phyloP scores from a whole-genome alignment of 495 filamentous ascomycete genomes.

The Lophiotrema nucula region DNA sequence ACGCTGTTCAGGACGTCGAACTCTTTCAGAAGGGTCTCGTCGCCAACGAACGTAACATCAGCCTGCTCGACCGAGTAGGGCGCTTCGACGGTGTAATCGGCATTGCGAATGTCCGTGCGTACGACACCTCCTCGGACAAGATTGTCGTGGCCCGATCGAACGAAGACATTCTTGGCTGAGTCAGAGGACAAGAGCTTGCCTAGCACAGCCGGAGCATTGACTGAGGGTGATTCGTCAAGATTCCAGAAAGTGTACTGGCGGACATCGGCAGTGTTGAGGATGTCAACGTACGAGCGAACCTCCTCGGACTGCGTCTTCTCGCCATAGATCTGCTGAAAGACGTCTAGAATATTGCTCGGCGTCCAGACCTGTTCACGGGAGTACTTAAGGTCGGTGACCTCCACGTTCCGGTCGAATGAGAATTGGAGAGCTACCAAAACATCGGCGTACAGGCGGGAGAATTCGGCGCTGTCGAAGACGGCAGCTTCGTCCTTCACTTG shows the following conservation, averaged over 20 bases:
- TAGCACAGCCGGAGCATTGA: constrained; percentile 62
- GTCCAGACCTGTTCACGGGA: constrained; percentile 76
- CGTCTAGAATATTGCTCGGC: constrained; percentile 68
- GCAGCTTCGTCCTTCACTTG: constrained; percentile 58
- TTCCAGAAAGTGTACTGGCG: constrained; percentile 96
- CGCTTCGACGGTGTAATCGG: constrained; percentile 76
- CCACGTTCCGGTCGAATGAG: constrained; percentile 62
- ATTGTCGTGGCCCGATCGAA: constrained; percentile 77
- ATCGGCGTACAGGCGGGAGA: constrained; percentile 84
- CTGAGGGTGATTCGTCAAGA: constrained; percentile 68
- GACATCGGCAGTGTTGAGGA: constrained; percentile 46
- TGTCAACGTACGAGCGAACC: constrained; percentile 46
- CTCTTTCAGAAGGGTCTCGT: constrained; percentile 72
- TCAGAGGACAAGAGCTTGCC: constrained; percentile 72
- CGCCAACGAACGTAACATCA: constrained; percentile 74
- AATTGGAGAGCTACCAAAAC: constrained; percentile 78
- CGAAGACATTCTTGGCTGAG: constrained; percentile 71
- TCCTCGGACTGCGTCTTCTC: constrained; percentile 50
- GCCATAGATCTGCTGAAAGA: constrained; percentile 60
- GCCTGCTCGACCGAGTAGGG: constrained; percentile 76
- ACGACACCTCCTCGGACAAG: constrained; percentile 79
- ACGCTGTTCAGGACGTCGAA: constrained; percentile 69
- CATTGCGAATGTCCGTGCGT: constrained; percentile 81
- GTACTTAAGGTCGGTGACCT: constrained; percentile 84
- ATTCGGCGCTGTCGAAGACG: constrained; percentile 65